Base-by-base conservation (phyloP, 306 rosid species). In the Cicer cuneatum region DNA sequence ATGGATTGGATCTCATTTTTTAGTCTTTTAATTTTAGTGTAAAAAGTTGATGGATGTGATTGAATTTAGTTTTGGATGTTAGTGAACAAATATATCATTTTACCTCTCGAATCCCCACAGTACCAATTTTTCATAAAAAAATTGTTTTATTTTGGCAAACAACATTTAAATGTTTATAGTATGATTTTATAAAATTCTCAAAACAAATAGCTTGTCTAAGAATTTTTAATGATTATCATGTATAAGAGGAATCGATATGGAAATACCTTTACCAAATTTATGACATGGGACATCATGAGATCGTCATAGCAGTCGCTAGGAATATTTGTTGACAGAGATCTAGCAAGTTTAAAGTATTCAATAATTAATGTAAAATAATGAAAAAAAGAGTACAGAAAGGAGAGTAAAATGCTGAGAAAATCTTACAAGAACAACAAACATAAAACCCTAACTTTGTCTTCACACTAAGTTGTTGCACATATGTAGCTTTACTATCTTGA, bases 191-290 rank as follows among this genome's bases (percentile, higher is more conserved):
- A 46, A 46, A 46, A 10, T 46, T 46, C 2, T 3, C 5, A 46
- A 46, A 11, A 46, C 3, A 46, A 46, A 12, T 46, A 46, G 7
- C 13, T 12, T 43, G 9, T 43, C 12, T 43, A 8, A 43, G 4
- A 43, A 10, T 1, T 43, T 43, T 10, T 10, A 43, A 5, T 49
- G 2, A 15, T 0, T 10, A 11, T 57, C 15, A 1, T 35, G 2
- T n/a, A 37, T 37, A 37, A 21, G 47, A 60, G 48, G 12, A 42
- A 49, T 56, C 38, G 7, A 77, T 54, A 69, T 76, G 57, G 33
- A 8, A 14, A 56, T 80, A 89, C 98, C 96, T 93, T 89, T 10
- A 93, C 35, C 70, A 93, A 96, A 82, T 93, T 93, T 76, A 87
- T 85, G 75, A 93, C 89, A 57, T 90, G 89, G 73, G 88, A 85